A percentile compares a stretch with the other conserved stretches of the same genome.
Evolutionary conservation across 2,329 filamentous ascomycete species (phyloP).

Genomic region (Phaeomoniella chlamydospora): DNA sequence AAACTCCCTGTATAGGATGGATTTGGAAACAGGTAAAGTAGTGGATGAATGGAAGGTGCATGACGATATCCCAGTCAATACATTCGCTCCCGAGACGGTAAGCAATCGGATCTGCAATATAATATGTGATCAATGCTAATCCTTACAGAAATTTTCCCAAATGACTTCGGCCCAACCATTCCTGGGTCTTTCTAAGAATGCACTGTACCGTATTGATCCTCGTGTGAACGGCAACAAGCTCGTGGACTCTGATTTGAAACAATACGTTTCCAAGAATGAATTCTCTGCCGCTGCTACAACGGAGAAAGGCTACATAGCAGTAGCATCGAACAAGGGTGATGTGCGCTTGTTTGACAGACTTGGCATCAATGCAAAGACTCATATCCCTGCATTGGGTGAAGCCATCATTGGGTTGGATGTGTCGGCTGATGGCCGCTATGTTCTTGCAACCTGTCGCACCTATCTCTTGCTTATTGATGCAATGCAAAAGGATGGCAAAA

Average conservation of each 20-base stretch:
- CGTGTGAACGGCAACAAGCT: slow-evolving; percentile 82
- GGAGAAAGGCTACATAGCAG: slow-evolving; percentile 90
- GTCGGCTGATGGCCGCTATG: slow-evolving; percentile 88
- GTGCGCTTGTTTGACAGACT: slow-evolving; percentile 92
- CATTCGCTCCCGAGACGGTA: slow-evolving; percentile 78
- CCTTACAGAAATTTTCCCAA: slow-evolving; percentile 71
- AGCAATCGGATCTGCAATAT: slow-evolving; percentile 12
- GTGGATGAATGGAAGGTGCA: slow-evolving; percentile 98
- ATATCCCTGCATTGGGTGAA: slow-evolving; percentile 88
- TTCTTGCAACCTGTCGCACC: slow-evolving; percentile 83
- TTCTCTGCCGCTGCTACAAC: slow-evolving; percentile 92
- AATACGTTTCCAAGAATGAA: slow-evolving; percentile 93
- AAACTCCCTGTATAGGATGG: slow-evolving; percentile 91
- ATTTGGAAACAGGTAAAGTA: slow-evolving; percentile 92
- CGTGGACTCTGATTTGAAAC: slow-evolving; percentile 83
- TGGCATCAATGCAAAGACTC: slow-evolving; percentile 93
- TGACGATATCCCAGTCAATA: slow-evolving; percentile 84
- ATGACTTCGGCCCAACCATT: slow-evolving; percentile 94
- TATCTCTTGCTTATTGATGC: slow-evolving; percentile 91
- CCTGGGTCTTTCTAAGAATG: slow-evolving; percentile 82
- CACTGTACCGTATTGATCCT: slow-evolving; percentile 85
- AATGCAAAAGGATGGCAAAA: slow-evolving; percentile 82
- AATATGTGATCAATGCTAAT: slow-evolving; percentile 9
- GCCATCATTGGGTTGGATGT: slow-evolving; percentile 91
- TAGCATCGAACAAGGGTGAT: slow-evolving; percentile 95